Base-by-base conservation (phyloP, 805 yeast species). In the Starmera dryadoides region DNA sequence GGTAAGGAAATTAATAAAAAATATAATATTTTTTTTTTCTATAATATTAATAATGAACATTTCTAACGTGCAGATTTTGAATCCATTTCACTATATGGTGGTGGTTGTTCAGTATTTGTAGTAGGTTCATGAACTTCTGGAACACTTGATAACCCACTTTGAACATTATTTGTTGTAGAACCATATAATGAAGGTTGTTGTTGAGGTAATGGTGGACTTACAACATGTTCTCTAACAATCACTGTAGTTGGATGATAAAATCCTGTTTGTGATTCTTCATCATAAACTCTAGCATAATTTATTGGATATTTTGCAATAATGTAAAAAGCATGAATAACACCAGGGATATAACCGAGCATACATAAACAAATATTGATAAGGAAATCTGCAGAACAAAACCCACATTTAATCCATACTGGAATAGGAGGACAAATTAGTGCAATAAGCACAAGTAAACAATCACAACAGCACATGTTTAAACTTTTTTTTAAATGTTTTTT, bases 391-490 rank as follows among this genome's bases (percentile, higher is more conserved):
- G 89, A 78, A 45, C 81, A 79, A 38, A 82, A 42, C 3, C 95
- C 95, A 39, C 82, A 68, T 55, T 83, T 81, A 45, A 84, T 62
- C 51, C 77, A 69, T 16, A 86, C 95, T 1, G 95, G 87, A 38
- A 86, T 56, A 1, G 94, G 94, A 1, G 95, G 95, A 50, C 81
- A 69, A 49, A 86, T 57, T 36, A 85, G 71, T 2, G 93, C 85
- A 36, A 86, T 50, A 9, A 86, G 62, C 15, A 81, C 83, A 34
- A 86, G 68, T 15, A 83, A 56, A 58, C 84, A 77, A 55, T 85
- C 94, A 37, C 71, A 50, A n/a, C 28, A 25, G 28, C 28, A 25
- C 28, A 25, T 25, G 11, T 4, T 8, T 10, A 25, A 11, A 8
- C 12, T 10, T 25, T n/a, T 25, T 4, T 25, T 25, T 25, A 12